Base-by-base conservation (phyloP, 306 rosid genomes). In the Trichosanthes truncata region DNA sequence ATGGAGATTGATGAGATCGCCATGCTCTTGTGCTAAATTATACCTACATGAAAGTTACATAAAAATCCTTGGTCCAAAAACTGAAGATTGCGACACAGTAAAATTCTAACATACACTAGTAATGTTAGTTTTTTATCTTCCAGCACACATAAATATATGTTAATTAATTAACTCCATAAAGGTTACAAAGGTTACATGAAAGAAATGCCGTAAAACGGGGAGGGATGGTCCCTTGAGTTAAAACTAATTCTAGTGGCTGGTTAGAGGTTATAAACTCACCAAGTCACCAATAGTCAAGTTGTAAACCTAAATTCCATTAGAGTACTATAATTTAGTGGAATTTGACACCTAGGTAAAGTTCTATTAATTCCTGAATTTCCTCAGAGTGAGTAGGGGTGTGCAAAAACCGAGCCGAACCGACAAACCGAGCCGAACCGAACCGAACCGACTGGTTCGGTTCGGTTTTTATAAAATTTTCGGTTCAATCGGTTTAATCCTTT, bases 1-100 rank as follows among this genome's bases (percentile, higher is more conserved):
- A 66, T 92, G 95, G 83, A 94, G 95, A 86, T 92, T 94, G 89
- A 94, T 91, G 63, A 94, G 93, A 94, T 94, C 98, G 31, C 97
- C 97, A 41, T 92, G 97, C 84, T 94, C 98, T 81, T 92, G 97
- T 67, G 97, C 91, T 82, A 94, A 81, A 59, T 82, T 84, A 80
- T 89, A 91, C 97, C 98, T 94, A 85, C 53, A 71, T 59, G 23
- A 45, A 12, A 13, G 38, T 71, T 46, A 3, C 38, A 71, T 18
- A 74, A 25, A 40, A 71, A 15, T 20, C 36, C 31, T 66, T 52
- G 23, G 46, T 29, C 60, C 7, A 26, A 41, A n/a, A 65, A 48
- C 40, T 26, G 17, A 46, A 43, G 15, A 48, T 23, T 15, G 41
- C 2, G 9, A 25, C 57, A 71, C n/a, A 63, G 60, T 48, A 73